phyloP scores from a whole-genome alignment of 345 rosid species.

The Noccaea caerulescens region DNA sequence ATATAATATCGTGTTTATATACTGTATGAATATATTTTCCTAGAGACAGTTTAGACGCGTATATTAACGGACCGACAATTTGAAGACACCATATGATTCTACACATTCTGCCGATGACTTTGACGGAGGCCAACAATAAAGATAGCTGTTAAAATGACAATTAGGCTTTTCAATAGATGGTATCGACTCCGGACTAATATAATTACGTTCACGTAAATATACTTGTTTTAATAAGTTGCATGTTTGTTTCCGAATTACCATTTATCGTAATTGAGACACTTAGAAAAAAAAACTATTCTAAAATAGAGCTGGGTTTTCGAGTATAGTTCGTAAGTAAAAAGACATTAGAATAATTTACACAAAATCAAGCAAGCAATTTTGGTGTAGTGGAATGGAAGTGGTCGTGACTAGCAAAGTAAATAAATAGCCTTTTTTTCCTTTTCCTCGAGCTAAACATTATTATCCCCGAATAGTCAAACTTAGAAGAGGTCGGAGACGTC shows the following conservation, averaged over 20 bases:
- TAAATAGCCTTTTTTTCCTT: not conserved
- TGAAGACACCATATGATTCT: conserved; percentile 17
- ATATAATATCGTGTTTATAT: not conserved
- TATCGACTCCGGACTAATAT: not conserved
- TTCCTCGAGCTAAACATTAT: conserved; percentile 29
- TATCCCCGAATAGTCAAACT: conserved; percentile 42
- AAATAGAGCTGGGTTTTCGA: conserved; percentile 4
- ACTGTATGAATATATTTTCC: conserved; percentile 7
- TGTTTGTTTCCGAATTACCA: not conserved
- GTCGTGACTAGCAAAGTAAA: conserved; percentile 36
- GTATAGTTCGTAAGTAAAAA: conserved; percentile 11
- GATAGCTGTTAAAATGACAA: conserved; percentile 23
- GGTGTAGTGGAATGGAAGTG: conserved; percentile 19
- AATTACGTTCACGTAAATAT: not conserved
- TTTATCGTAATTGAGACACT: not conserved
- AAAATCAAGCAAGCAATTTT: conserved; percentile 16
- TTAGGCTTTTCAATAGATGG: not conserved
- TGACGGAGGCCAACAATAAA: conserved; percentile 38
- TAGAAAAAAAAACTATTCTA: not conserved
- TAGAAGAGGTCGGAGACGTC: conserved; percentile 36
- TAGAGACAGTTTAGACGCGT: not conserved
- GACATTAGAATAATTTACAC: not conserved
- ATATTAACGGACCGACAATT: conserved; percentile 31
- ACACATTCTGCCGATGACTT: conserved; percentile 29
- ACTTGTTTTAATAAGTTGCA: not conserved